Base-by-base conservation (phyloP, 306 rosid species). In the Castanea crenata region DNA sequence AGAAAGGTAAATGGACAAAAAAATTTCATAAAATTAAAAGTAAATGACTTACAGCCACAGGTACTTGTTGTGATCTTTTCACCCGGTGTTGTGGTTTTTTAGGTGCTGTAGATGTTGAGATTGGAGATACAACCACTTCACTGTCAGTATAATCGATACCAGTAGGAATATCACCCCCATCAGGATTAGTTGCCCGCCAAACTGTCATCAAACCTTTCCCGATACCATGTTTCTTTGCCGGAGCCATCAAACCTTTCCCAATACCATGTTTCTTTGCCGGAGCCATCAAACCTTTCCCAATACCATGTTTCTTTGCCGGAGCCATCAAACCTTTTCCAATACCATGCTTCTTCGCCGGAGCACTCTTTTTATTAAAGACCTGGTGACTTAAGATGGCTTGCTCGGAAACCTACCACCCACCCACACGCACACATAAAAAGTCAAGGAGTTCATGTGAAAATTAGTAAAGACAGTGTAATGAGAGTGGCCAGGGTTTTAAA, bases 141-240 rank as follows among this genome's bases (percentile, higher is more conserved):
- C 58, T 71, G 62, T 84, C 78, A 27, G 83, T 86, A 77, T 87
- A 85, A 69, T 83, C 87, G 71, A 83, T 78, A 55, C 86, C 83
- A 74, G 84, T 21, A 25, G 95, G 98, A 80, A 89, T 74, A 76
- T 85, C 86, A 76, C 87, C 79, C 31, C 85, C 88, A 76, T 89
- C 83, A 78, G 92, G 98, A 83, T 90, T 90, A 31, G 97, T 89
- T 71, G 91, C 94, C 89, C 85, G 88, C 98, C 99, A 95, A 72
- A 83, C 94, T 52, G 98, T 91, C 99, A 95, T 95, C 87, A 95
- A 84, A 82, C 99, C 98, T 87, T 95, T 95, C 80, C 99, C 99
- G 38, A 92, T 82, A 76, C 99, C 98, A 83, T 93, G 92, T 82
- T 85, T 91, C 83, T 71, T 89, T 62, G 73, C 80, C 1, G 0